Percentiles rank a stretch among this genome's conserved stretches.
phyloP scores from a whole-genome alignment of 2,329 filamentous ascomycete species.

The Macrophomina phaseolina region DNA sequence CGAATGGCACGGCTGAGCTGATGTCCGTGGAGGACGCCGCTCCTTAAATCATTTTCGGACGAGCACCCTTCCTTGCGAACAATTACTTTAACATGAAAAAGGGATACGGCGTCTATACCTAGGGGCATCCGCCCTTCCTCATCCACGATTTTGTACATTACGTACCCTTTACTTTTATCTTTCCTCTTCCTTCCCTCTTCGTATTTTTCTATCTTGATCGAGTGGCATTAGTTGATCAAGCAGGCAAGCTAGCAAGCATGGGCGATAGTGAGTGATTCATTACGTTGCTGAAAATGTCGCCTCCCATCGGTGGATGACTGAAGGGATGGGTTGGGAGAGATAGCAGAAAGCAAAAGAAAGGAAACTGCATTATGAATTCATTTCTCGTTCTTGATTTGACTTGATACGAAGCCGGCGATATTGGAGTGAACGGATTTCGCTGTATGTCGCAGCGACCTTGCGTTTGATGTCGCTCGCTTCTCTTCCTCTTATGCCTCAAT shows the following conservation, averaged over 20 bases:
- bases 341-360: not conserved
- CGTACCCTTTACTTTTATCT: not conserved
- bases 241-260: not conserved
- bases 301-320: not conserved
- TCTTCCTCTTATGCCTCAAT: too few species aligned
- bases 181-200: not conserved
- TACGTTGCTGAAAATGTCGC: not conserved
- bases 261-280: constrained; percentile 1
- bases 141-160: not conserved
- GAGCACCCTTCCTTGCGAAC: not conserved
- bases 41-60: not conserved
- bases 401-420: too few species aligned
- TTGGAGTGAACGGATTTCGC: too few species aligned
- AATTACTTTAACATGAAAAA: too few species aligned
- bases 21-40: constrained; percentile 21
- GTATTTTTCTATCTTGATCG: not conserved
- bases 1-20: constrained; percentile 10
- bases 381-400: too few species aligned
- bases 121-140: not conserved
- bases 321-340: not conserved
- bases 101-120: too few species aligned
- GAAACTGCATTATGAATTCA: too few species aligned
- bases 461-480: too few species aligned
- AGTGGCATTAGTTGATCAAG: not conserved
- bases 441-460: too few species aligned